These are phyloP conservation scores for Carex myosuroides DNA, from an alignment of 176 grass and related monocot genomes.

Conservation along the genomic window DNA sequence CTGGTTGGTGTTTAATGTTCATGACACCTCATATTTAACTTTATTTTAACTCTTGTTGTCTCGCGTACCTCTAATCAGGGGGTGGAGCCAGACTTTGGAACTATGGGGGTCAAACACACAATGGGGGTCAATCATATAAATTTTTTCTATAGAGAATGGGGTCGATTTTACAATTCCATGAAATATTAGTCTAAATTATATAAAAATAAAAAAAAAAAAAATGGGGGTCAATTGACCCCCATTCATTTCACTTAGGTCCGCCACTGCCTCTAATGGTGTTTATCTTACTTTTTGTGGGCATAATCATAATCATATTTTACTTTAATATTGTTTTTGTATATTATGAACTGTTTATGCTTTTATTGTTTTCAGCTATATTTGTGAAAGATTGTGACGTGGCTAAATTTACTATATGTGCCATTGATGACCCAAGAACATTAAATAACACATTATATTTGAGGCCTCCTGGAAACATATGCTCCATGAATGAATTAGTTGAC, in stretches of 20 bases:
- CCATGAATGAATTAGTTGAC: slow-evolving; percentile 63
- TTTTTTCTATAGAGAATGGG: no score
- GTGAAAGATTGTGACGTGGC: slow-evolving; percentile 69
- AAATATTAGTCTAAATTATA: no score
- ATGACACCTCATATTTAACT: not conserved
- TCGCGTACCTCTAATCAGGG: not conserved
- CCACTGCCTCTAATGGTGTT: not conserved
- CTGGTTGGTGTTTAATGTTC: not conserved
- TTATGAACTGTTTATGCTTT: not conserved
- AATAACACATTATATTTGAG: slow-evolving; percentile 75
- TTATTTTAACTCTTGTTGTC: not conserved
- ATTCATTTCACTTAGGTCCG: no score
- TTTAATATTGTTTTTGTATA: not conserved
- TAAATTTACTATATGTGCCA: slow-evolving; percentile 58
- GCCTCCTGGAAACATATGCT: slow-evolving; percentile 55
- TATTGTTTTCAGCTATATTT: slow-evolving; percentile 33
- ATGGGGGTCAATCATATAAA: no score
- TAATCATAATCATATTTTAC: not conserved
- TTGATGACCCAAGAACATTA: slow-evolving; percentile 75
- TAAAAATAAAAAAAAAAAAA: no score
- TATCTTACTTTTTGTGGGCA: not conserved
- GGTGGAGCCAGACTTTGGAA: no score
- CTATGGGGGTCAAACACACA: no score
- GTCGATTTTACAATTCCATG: no score
- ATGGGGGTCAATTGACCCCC: no score